Evolutionary conservation across 768 basidiomycete genomes (phyloP).

Genomic region (Amanita polypyramis): DNA sequence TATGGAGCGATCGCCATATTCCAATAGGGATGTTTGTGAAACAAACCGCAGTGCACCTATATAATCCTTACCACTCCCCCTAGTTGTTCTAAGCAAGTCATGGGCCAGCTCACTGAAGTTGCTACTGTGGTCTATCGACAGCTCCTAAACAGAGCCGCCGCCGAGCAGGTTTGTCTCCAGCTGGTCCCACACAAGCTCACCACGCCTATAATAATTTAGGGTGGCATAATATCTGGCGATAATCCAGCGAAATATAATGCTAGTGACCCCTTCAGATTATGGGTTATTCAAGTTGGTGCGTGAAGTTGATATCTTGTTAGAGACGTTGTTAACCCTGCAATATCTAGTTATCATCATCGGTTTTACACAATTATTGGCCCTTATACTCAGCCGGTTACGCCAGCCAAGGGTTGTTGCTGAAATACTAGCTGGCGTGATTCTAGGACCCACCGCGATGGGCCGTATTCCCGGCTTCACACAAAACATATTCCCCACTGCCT

Average conservation of each 20-base stretch:
- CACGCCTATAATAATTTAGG: conserved; percentile 32
- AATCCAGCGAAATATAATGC: conserved; percentile 58
- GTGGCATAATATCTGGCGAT: conserved; percentile 67
- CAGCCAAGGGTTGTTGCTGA: conserved; percentile 95
- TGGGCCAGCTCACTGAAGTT: conserved; percentile 38
- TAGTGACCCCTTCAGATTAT: conserved; percentile 61
- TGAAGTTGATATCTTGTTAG: conserved; percentile 2
- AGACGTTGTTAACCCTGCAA: conserved; percentile 5
- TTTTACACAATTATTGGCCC: conserved; percentile 65
- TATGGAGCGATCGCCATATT: neutral
- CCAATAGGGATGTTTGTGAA: neutral
- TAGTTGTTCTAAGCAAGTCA: conserved; percentile 13
- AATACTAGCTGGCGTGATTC: conserved; percentile 80
- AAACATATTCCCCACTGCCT: conserved; percentile 44
- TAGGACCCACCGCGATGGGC: conserved; percentile 73
- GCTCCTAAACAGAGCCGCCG: conserved; percentile 34
- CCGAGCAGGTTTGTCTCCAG: conserved; percentile 34
- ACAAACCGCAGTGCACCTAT: neutral
- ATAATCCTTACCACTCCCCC: neutral
- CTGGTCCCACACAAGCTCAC: neutral
- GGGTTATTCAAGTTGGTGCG: conserved; percentile 69
- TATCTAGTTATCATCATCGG: conserved; percentile 63
- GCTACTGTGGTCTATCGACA: conserved; percentile 17
- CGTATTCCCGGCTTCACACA: conserved; percentile 64
- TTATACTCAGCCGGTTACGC: conserved; percentile 54